phyloP scores from a whole-genome alignment of 345 rosid genomes.

The Ceriops decandra region DNA sequence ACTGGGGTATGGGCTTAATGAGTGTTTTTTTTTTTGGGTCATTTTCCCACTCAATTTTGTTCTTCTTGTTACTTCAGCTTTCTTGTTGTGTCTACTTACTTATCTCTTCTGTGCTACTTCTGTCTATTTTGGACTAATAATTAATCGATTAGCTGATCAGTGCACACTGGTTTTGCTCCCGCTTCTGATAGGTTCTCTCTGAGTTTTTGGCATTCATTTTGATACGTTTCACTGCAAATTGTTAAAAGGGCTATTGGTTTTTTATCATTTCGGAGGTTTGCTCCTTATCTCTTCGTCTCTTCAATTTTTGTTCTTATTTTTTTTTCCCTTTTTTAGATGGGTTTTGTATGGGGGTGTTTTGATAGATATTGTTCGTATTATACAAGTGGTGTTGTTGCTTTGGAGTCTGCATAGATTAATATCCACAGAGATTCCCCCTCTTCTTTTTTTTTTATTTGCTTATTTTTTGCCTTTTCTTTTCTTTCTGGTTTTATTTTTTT shows the following conservation, averaged over 20 bases:
- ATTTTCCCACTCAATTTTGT: no score
- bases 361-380: constrained; percentile 1
- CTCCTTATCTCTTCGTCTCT: not conserved
- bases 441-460: no score
- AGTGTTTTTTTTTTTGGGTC: not conserved
- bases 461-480: not conserved
- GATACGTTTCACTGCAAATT: constrained; percentile 1
- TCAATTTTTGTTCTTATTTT: not conserved
- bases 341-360: not conserved
- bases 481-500: constrained; percentile 11
- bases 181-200: not conserved
- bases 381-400: constrained; percentile 4
- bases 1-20: not conserved
- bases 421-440: constrained; percentile 18
- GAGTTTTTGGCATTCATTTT: constrained; percentile 11
- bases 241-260: constrained; percentile 5
- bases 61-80: no score
- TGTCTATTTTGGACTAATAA: not conserved
- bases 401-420: constrained; percentile 18
- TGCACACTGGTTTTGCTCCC: no score
- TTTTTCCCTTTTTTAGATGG: not conserved
- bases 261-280: constrained; percentile 12
- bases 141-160: no score
- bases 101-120: not conserved
- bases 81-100: no score